Evolutionary conservation across 176 grass and related monocot genomes (phyloP).

Genomic region (Typha latifolia): DNA sequence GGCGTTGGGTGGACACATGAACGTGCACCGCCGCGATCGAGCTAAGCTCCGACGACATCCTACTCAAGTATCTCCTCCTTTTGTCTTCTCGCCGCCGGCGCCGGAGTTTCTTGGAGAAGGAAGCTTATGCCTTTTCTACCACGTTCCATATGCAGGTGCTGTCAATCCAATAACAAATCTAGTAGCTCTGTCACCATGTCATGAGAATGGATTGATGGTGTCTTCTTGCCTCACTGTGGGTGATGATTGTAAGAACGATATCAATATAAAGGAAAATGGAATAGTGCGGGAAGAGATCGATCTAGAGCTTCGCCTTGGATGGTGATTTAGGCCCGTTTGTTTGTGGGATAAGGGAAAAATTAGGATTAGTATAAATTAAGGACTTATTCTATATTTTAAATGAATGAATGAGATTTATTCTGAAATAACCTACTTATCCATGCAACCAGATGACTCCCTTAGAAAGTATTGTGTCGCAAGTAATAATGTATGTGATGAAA

Average conservation of each 20-base stretch:
- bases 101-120: neutral
- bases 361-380: no score
- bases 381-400: no score
- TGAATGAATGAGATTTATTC: no score
- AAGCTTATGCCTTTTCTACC: no score
- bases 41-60: conserved; percentile 32
- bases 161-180: no score
- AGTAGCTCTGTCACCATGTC: no score
- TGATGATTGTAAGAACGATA: neutral
- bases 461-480: no score
- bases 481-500: no score
- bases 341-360: no score
- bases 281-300: conserved; percentile 27
- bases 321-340: conserved; percentile 13
- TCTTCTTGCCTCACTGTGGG: conserved; percentile 10
- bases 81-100: neutral
- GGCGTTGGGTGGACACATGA: conserved; percentile 55
- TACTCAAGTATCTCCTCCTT: neutral
- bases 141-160: no score
- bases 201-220: neutral
- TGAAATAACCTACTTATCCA: no score
- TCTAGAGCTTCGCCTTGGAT: conserved; percentile 53
- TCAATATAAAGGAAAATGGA: conserved; percentile 7
- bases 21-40: conserved; percentile 64
- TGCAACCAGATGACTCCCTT: no score